Evolutionary conservation across 768 basidiomycete genomes (phyloP), one percentile per base, ranked within the genome.

Genomic region (Boletus rubropictus): DNA sequence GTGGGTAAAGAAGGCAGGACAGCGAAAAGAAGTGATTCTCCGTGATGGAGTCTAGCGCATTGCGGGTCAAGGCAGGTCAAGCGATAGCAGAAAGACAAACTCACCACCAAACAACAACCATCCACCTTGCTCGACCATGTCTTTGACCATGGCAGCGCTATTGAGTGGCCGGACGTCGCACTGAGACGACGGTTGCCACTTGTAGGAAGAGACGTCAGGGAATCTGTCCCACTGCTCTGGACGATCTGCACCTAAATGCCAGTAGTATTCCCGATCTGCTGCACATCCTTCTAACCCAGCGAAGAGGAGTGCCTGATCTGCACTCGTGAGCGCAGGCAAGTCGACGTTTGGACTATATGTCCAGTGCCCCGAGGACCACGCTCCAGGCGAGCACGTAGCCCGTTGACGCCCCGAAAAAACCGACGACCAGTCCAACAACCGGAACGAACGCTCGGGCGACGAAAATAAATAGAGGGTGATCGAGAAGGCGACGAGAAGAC

Each of bases 11-110:
- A 34, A 76, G 55, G 56, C 84, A 86, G 0, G 82, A 84, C 1
- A 85, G 59, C 5, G 84, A 84, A 62, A 84, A 86, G 69, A 86
- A 86, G 60, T 86, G 82, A 52, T 79, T 80, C 58, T 86, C 84
- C 2, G 80, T 78, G 15, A 84, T 79, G 0, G 82, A 84, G 56
- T 86, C 83, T 80, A 51, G 49, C 22, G 24, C 44, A 18, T 4
- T 10, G 11, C 18, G 11, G 3, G 32, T 57, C 39, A 57, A 17
- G 33, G 43, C 32, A 46, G 28, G n/a, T n/a, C n/a, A 31, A 32
- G 14, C 4, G 24, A 25, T 22, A 4, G 25, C 17, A 22, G 7
- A 14, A 29, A 27, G 24, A n/a, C 22, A 46, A 56, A 64, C 73
- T 48, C 57, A 81, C 81, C 81, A 24, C 84, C 84, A 7, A 85